Conservation (phyloP, 371 early-diverging fungal species). For the Nematocida sp. region DNA sequence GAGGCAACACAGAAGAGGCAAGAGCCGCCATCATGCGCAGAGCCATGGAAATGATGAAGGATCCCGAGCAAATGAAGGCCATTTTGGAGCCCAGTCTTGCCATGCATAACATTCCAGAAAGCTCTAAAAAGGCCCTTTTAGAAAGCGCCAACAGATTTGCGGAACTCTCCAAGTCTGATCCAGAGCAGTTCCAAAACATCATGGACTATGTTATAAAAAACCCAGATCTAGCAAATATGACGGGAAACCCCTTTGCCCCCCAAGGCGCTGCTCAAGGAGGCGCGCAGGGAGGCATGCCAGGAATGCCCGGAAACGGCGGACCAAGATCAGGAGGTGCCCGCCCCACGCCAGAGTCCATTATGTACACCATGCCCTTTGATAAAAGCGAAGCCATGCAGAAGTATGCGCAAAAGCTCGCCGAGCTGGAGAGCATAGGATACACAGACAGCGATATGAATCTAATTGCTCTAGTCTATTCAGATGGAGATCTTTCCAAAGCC, state of each 20-base stretch:
- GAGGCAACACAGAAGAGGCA: not conserved
- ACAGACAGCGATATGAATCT: conserved; percentile 72
- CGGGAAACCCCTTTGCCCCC: not conserved
- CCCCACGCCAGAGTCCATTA: conserved; percentile 1
- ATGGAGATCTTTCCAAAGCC: conserved; percentile 70
- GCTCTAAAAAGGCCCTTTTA: conserved; percentile 5
- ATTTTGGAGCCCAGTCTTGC: conserved; percentile 32
- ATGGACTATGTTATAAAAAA: conserved; percentile 22
- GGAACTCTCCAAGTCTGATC: conserved; percentile 28
- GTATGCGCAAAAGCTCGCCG: conserved; percentile 71
- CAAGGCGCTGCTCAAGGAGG: not conserved
- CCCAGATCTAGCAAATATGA: conserved; percentile 17
- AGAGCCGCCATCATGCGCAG: not conserved
- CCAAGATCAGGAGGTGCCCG: not conserved
- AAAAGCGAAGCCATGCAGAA: conserved; percentile 51
- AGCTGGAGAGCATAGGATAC: conserved; percentile 77
- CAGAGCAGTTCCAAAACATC: conserved; percentile 40
- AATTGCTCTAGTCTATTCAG: conserved; percentile 71
- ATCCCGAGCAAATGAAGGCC: conserved; percentile 43
- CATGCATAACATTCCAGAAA: conserved; percentile 45
- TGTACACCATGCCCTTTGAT: conserved; percentile 35
- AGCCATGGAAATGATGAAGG: conserved; percentile 47
- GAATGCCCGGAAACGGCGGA: not conserved
- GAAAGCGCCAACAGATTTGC: conserved; percentile 22
- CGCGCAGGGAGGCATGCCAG: not conserved